Evolutionary conservation across 148 eudicot genomes (phyloP).

Genomic region (Arctostaphylos glauca): DNA sequence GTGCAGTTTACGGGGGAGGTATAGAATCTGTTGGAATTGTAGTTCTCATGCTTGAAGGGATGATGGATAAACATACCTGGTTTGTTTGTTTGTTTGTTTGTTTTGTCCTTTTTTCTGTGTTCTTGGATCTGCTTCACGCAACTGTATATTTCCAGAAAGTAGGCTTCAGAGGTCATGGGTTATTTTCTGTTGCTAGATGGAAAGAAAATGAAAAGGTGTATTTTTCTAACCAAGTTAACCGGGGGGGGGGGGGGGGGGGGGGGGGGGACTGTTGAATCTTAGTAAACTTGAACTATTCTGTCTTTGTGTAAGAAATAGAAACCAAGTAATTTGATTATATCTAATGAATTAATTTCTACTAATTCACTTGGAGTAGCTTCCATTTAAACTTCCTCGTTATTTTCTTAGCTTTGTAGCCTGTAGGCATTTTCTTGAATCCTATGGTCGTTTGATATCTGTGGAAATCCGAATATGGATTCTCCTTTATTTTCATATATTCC

Average conservation of each 20-base stretch:
- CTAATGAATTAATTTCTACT: not conserved
- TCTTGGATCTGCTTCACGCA: not conserved
- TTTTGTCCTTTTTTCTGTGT: not conserved
- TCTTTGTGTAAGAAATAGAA: not conserved
- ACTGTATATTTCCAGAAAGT: not conserved
- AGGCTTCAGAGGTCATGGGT: not conserved
- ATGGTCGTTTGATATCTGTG: too few relatives aligned
- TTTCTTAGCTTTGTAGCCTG: not conserved
- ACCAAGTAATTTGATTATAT: too few relatives aligned
- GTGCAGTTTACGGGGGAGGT: slow-evolving; percentile 99
- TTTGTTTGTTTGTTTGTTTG: not conserved
- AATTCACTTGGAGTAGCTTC: not conserved
- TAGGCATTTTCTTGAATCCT: too few relatives aligned
- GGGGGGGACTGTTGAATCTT: not conserved
- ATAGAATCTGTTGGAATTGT: slow-evolving; percentile 18
- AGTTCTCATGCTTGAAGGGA: not conserved
- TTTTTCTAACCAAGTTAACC: not conserved
- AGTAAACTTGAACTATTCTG: not conserved
- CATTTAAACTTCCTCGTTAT: not conserved
- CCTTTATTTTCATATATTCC: too few relatives aligned
- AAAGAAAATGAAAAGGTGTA: too few relatives aligned
- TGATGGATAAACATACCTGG: not conserved
- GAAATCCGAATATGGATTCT: too few relatives aligned
- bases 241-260: not conserved
- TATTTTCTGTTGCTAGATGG: too few relatives aligned